Base-by-base conservation (phyloP, 2,329 filamentous ascomycete genomes). In the Penicillium olsonii region DNA sequence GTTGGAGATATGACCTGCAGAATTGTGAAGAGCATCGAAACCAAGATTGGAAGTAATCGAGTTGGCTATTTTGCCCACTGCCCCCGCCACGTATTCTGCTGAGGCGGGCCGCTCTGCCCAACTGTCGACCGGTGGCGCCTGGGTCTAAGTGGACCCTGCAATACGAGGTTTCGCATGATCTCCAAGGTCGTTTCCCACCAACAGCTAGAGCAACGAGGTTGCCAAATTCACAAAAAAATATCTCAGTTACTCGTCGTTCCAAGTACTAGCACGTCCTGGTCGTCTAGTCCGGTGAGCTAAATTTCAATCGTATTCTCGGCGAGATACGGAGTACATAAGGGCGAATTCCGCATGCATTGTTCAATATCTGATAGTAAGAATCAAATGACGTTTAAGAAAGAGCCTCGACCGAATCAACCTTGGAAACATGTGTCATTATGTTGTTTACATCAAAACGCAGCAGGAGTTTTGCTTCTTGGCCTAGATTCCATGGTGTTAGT, bases 381-480 rank as follows among this genome's bases (percentile, higher is more conserved):
- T 45, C 53, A 53, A 39, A 18, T 50, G 24, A 47, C 43, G 26
- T 49, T 38, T 35, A 55, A 44, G 34, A 41, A 24, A 19, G 50
- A 18, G 26, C 29, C 49, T 24, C 43, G 37, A 33, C 12, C 26
- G 17, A 35, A 37, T 29, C 29, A 26, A n/a, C n/a, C n/a, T n/a
- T n/a, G n/a, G n/a, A n/a, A 37, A 6, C 17, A 42, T 44, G 15
- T 43, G 20, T 1, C 19, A n/a, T 33, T 17, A 40, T 31, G 19
- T 17, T 26, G 22, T 35, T 52, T 57, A 88, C 84, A 88, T 88
- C 62, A 88, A 66, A 51, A 83, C 64, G 67, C 87, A 89, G 81
- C 87, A 90, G 19, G 84, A 87, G 74, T 90, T 90, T 70, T 89
- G 85, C 75, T 89, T 89, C 80, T 90, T 90, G 66, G 87, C 87